Percentiles rank a stretch among this genome's conserved stretches.
Evolutionary conservation across 202 grass and related monocot species (phyloP).

Genomic region (Schoenoplectus tabernaemontani): DNA sequence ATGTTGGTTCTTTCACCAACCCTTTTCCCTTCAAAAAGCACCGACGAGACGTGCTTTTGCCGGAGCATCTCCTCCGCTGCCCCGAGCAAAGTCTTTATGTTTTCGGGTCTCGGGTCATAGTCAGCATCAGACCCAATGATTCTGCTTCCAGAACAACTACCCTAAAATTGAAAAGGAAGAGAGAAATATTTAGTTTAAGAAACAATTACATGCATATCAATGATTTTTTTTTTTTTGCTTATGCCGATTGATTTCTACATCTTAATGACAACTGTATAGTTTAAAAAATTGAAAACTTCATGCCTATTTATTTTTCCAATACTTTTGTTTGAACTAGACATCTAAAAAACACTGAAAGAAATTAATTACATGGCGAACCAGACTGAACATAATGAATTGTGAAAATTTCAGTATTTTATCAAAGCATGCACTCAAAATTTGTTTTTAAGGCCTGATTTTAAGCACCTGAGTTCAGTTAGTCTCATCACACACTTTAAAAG

Average conservation of each 20-base stretch:
- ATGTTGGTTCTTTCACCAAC: conserved; percentile 71
- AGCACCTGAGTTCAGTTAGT: no score
- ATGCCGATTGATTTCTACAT: background rate
- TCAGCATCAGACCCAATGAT: conserved; percentile 43
- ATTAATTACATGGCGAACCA: no score
- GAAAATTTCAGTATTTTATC: no score
- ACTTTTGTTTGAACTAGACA: background rate
- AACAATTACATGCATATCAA: background rate
- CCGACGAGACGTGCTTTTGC: conserved; percentile 81
- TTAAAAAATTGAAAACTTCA: background rate
- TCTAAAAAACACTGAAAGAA: no score
- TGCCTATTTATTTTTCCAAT: background rate
- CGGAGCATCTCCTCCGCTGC: conserved; percentile 80
- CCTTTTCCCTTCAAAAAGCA: conserved; percentile 75
- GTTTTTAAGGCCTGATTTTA: no score
- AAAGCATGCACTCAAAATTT: no score
- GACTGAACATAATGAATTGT: no score
- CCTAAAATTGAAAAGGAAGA: conserved; percentile 23
- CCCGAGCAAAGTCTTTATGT: conserved; percentile 45
- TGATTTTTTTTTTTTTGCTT: background rate
- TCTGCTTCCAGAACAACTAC: conserved; percentile 44
- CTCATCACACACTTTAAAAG: no score
- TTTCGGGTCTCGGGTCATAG: conserved; percentile 51
- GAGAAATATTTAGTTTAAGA: background rate
- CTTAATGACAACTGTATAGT: background rate